Evolutionary conservation across 805 yeast species (phyloP).

Genomic region (Metschnikowia chrysomelidarum): DNA sequence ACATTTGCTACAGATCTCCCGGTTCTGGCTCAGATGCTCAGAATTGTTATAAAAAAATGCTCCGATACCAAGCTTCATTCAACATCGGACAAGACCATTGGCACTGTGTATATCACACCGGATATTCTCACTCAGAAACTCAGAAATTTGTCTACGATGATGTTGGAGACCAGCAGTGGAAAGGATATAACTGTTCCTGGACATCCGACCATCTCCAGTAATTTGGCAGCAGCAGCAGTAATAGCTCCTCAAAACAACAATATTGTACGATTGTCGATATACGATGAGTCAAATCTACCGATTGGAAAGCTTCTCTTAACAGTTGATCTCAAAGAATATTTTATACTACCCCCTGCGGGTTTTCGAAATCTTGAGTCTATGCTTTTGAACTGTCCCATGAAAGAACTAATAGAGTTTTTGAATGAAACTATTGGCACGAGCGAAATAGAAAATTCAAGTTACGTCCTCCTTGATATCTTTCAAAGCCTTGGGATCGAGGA

Average conservation of each 20-base stretch:
- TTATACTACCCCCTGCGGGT: slow-evolving; percentile 56
- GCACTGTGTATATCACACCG: slow-evolving; percentile 54
- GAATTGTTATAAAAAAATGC: slow-evolving; percentile 44
- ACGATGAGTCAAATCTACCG: slow-evolving; percentile 39
- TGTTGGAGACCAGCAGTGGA: slow-evolving; percentile 26
- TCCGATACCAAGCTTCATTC: slow-evolving; percentile 24
- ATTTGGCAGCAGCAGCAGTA: slow-evolving; percentile 10
- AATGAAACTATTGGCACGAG: slow-evolving; percentile 36
- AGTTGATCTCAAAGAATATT: slow-evolving; percentile 49
- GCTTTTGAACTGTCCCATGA: slow-evolving; percentile 52
- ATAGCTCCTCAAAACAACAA: slow-evolving; percentile 26
- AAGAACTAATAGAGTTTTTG: slow-evolving; percentile 50
- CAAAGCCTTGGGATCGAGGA: slow-evolving; percentile 67
- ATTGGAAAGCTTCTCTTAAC: slow-evolving; percentile 60
- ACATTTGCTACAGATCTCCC: slow-evolving; percentile 63
- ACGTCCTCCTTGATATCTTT: slow-evolving; percentile 67
- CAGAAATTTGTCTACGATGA: slow-evolving; percentile 33
- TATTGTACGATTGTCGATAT: slow-evolving; percentile 46
- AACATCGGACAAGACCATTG: slow-evolving; percentile 43
- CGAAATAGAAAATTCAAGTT: slow-evolving; percentile 54
- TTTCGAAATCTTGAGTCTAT: slow-evolving; percentile 64
- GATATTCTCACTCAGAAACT: slow-evolving; percentile 43
- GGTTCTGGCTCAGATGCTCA: slow-evolving; percentile 50
- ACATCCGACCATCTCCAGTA: slow-evolving; percentile 10
- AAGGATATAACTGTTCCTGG: slow-evolving; percentile 22